Evolutionary conservation across 1,139 yeast genomes (phyloP).

Genomic region (Hyphopichia wangnamkhiaoensis): DNA sequence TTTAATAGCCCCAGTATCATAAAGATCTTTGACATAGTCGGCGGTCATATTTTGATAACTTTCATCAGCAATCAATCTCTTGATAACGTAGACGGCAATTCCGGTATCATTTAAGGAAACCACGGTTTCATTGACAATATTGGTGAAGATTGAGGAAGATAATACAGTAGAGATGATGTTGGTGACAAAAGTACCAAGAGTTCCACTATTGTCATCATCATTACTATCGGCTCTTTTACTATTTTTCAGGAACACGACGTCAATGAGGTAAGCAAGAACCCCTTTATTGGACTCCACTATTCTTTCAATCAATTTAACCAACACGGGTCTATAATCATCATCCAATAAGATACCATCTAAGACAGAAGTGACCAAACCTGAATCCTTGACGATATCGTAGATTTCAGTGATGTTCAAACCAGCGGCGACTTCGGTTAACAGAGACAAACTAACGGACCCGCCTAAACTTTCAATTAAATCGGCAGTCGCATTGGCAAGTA

Average conservation of each 20-base stretch:
- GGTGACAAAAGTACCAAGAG: slow-evolving; percentile 29
- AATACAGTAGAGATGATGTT: slow-evolving; percentile 33
- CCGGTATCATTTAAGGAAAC: slow-evolving; percentile 47
- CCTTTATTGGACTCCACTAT: slow-evolving; percentile 33
- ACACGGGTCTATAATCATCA: slow-evolving; percentile 31
- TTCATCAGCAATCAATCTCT: slow-evolving; percentile 37
- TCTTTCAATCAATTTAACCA: slow-evolving; percentile 37
- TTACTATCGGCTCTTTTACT: slow-evolving; percentile 17
- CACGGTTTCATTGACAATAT: slow-evolving; percentile 27
- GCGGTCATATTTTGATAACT: slow-evolving; percentile 42
- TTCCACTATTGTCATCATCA: slow-evolving; percentile 16
- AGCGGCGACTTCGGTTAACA: slow-evolving; percentile 12
- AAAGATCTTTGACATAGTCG: slow-evolving; percentile 25
- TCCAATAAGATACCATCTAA: slow-evolving; percentile 42
- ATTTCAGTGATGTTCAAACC: slow-evolving; percentile 27
- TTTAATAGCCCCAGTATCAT: slow-evolving; percentile 27
- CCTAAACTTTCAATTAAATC: slow-evolving; percentile 11
- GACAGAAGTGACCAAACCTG: slow-evolving; percentile 38
- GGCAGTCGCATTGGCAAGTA: slow-evolving; percentile 33
- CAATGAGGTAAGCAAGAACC: slow-evolving; percentile 24
- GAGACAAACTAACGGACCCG: slow-evolving; percentile 6
- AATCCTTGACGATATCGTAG: slow-evolving; percentile 23
- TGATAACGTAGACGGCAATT: slow-evolving; percentile 38
- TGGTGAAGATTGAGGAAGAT: slow-evolving; percentile 27
- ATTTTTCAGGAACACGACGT: slow-evolving; percentile 18